Percentiles rank a stretch among this genome's conserved stretches.
phyloP scores from a whole-genome alignment of 345 rosid genomes.

The Zanthoxylum bungeanum region DNA sequence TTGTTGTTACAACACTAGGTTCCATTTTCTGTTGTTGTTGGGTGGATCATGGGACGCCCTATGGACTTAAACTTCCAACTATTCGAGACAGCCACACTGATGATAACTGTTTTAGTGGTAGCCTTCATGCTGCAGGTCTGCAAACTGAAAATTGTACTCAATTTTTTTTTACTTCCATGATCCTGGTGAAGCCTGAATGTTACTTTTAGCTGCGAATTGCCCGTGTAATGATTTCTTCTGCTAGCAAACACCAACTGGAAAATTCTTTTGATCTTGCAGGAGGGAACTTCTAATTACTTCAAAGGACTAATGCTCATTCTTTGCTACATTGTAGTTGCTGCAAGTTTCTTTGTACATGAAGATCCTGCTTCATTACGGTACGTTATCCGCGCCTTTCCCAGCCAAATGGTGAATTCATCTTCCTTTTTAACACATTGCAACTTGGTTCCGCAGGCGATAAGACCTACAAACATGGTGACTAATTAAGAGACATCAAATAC shows the following conservation, averaged over 20 bases:
- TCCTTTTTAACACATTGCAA: not conserved
- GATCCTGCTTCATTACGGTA: conserved; percentile 40
- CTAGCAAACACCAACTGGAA: not conserved
- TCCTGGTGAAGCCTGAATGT: not conserved
- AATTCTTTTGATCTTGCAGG: conserved; percentile 34
- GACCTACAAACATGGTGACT: not conserved
- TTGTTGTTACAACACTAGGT: conserved; percentile 40
- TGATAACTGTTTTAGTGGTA: conserved; percentile 71
- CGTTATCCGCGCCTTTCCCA: not conserved
- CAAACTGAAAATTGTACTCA: not conserved
- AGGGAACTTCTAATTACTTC: conserved; percentile 71
- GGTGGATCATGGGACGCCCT: conserved; percentile 73
- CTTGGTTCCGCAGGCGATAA: conserved; percentile 22
- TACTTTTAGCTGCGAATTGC: not conserved
- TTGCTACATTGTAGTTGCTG: conserved; percentile 64
- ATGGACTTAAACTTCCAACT: conserved; percentile 88
- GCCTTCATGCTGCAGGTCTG: conserved; percentile 85
- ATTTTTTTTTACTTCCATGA: not conserved
- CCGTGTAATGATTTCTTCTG: not conserved
- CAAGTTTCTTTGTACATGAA: conserved; percentile 72
- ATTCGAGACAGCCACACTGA: conserved; percentile 82
- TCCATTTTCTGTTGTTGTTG: conserved; percentile 76
- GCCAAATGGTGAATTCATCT: not conserved
- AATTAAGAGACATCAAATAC: not conserved
- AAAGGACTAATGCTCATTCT: conserved; percentile 76